Evolutionary conservation across 257 asterid species (phyloP).

Genomic region (Solanum medicagineum): DNA sequence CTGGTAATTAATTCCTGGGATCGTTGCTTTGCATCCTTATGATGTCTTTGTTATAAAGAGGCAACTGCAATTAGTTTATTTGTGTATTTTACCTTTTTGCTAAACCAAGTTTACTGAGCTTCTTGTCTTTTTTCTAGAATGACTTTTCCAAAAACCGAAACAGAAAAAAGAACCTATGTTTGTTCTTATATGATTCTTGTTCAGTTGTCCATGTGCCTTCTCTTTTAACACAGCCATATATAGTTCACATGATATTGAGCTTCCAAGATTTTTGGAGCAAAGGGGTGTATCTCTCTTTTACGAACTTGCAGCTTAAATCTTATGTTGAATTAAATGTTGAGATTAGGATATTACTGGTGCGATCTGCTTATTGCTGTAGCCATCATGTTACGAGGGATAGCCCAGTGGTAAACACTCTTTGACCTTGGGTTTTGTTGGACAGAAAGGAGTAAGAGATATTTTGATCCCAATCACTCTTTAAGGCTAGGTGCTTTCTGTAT

Average conservation of each 20-base stretch:
- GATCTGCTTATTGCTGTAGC: not conserved
- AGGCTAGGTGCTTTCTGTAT: not conserved
- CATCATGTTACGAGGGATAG: not conserved
- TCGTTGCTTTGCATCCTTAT: not conserved
- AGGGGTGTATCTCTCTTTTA: not conserved
- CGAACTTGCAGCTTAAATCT: not conserved
- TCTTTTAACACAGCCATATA: not conserved
- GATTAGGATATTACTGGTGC: not conserved
- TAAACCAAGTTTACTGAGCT: not conserved
- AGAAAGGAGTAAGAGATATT: not conserved
- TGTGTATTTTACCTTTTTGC: not conserved
- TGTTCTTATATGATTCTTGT: not conserved
- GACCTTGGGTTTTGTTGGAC: not conserved
- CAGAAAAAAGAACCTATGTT: not conserved
- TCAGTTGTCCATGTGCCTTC: not conserved
- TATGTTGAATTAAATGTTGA: not conserved
- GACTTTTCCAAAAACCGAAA: not conserved
- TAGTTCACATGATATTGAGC: not conserved
- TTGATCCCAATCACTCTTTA: not conserved
- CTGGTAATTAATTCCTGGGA: constrained; percentile 39
- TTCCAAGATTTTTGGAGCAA: not conserved
- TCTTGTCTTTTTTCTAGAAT: not conserved
- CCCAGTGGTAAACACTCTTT: not conserved
- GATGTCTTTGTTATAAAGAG: not conserved
- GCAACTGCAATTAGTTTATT: not conserved